Base-by-base conservation (phyloP, 2,329 filamentous ascomycete species). In the Fusarium sp. region DNA sequence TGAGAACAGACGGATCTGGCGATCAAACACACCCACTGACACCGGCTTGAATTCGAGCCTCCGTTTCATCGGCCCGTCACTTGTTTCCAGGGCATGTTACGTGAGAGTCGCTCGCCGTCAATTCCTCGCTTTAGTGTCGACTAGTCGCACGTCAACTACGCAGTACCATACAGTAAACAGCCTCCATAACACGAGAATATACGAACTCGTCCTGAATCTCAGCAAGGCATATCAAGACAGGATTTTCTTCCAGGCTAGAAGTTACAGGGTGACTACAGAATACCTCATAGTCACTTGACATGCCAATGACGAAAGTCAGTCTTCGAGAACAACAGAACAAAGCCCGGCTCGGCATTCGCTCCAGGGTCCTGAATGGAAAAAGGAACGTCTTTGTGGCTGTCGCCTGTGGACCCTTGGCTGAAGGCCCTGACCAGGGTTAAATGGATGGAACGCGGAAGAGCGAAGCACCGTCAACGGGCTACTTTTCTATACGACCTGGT, bases 11-110 rank as follows among this genome's bases (percentile, higher is more conserved):
- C 46, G 42, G 57, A 59, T 44, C 38, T 67, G 67, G 44, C 44
- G 68, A 70, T 70, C 67, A 66, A 62, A 69, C 68, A 53, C 52
- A 21, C 31, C 42, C 59, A 38, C 44, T 45, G 44, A 22, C 42
- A 65, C 52, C 31, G 67, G 40, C 62, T 57, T 51, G 39, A 52
- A 43, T 26, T 62, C 66, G 69, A 67, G 52, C 56, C 56, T 63
- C 54, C 45, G 66, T 70, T 67, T 69, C 66, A 70, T 59, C 57
- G 66, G 62, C 44, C 67, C 66, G 65, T 61, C 54, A 53, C 33
- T 69, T 43, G 42, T 52, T 53, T 62, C 39, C 34, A 49, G 54
- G 38, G 24, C 50, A 54, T 54, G 40, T 24, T 55, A 21, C 31
- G 44, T 45, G 58, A 28, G 58, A 57, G 19, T 64, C 51, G 36